phyloP scores from a whole-genome alignment of 176 grass and related monocot genomes.

The Bolboschoenus planiculmis region DNA sequence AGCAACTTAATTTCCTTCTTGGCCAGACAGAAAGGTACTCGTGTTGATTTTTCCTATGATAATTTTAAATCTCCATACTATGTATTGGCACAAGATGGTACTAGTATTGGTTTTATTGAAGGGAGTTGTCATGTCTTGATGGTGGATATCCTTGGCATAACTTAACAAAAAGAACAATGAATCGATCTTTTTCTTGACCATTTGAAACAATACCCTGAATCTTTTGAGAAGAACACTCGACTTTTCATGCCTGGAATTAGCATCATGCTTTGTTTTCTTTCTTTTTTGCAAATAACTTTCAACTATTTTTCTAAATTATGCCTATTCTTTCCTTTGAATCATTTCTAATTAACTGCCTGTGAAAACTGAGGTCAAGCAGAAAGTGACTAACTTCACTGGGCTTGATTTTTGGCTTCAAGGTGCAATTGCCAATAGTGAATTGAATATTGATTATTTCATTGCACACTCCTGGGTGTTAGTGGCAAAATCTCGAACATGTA shows the following conservation, averaged over 20 bases:
- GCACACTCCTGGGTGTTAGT: neutral
- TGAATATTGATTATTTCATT: neutral
- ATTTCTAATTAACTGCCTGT: neutral
- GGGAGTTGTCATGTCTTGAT: neutral
- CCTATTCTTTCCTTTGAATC: neutral
- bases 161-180: neutral
- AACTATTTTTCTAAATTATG: neutral
- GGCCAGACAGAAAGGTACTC: slow-evolving; percentile 94
- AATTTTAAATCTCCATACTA: neutral
- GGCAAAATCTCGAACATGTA: neutral
- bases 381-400: neutral
- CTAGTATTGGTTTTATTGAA: neutral
- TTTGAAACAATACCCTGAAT: neutral
- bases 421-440: neutral
- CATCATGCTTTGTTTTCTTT: neutral
- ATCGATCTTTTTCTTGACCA: neutral
- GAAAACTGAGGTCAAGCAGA: neutral
- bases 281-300: neutral
- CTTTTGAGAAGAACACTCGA: neutral
- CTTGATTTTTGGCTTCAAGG: neutral
- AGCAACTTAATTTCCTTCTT: slow-evolving; percentile 96
- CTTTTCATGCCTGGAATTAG: neutral
- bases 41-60: neutral
- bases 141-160: neutral
- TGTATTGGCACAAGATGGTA: neutral